Evolutionary conservation across 106 monocot genomes (phyloP).

Genomic region (Amphibolis antarctica): DNA sequence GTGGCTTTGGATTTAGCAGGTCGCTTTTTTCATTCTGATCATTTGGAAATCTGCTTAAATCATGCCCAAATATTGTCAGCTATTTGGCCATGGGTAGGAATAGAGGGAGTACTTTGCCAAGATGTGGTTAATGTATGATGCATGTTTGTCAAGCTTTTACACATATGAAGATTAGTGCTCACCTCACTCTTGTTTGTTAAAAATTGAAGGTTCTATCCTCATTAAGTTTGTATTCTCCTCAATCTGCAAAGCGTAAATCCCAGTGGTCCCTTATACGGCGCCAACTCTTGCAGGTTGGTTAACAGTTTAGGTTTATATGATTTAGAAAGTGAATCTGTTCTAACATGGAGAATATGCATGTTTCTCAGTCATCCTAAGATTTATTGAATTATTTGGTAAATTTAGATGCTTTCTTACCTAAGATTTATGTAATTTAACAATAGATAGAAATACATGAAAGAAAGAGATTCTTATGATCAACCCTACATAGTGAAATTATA

Average conservation of each 20-base stretch:
- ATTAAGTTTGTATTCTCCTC: slow-evolving; percentile 58
- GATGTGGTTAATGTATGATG: slow-evolving; percentile 69
- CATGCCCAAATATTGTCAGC: slow-evolving; percentile 66
- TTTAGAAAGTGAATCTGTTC: too few relatives aligned
- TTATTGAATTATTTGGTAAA: too few relatives aligned
- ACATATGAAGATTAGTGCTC: not conserved
- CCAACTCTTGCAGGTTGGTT: slow-evolving; percentile 78
- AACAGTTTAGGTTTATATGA: not conserved
- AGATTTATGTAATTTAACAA: too few relatives aligned
- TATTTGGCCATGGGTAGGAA: slow-evolving; percentile 84
- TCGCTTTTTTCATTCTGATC: slow-evolving; percentile 38
- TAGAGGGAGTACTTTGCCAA: slow-evolving; percentile 42
- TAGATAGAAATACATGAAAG: too few relatives aligned
- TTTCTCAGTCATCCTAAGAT: too few relatives aligned
- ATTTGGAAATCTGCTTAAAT: slow-evolving; percentile 68
- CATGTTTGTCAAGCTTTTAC: not conserved
- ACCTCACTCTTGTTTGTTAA: not conserved
- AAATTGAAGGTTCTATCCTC: slow-evolving; percentile 60
- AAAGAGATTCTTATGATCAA: too few relatives aligned
- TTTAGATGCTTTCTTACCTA: too few relatives aligned
- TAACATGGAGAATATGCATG: too few relatives aligned
- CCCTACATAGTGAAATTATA: too few relatives aligned
- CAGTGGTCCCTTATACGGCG: slow-evolving; percentile 70
- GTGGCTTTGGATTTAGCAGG: slow-evolving; percentile 53
- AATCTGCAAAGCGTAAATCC: slow-evolving; percentile 59